A percentile compares a stretch with the other conserved stretches of the same genome.
phyloP scores from a whole-genome alignment of 1,139 yeast genomes.

The Zygosaccharomyces sapae region DNA sequence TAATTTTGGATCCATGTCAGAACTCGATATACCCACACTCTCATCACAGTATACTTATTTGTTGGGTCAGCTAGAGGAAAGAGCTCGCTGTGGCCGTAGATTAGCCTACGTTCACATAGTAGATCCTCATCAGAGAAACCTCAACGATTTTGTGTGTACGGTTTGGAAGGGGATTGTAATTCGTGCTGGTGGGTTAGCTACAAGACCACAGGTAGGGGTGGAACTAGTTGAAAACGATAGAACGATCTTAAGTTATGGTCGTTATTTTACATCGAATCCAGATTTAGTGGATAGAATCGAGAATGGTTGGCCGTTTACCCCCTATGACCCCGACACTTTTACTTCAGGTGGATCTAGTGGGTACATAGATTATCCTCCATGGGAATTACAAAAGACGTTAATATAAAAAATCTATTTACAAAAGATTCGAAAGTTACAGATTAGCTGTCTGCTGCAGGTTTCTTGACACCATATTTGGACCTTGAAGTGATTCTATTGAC shows the following conservation, averaged over 20 bases:
- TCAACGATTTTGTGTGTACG: conserved; percentile 41
- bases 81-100: conserved; percentile 39
- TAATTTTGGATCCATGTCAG: conserved; percentile 40
- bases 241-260: conserved; percentile 45
- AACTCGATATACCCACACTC: conserved; percentile 32
- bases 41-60: conserved; percentile 39
- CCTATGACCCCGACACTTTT: conserved; percentile 40
- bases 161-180: conserved; percentile 49
- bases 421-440: not conserved
- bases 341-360: conserved; percentile 36
- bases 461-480: conserved; percentile 91
- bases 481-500: conserved; percentile 88
- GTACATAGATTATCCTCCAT: conserved; percentile 36
- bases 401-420: conserved; percentile 12
- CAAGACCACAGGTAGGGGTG: conserved; percentile 25
- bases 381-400: conserved; percentile 29
- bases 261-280: conserved; percentile 50
- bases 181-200: conserved; percentile 46
- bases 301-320: conserved; percentile 42
- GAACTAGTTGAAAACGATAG: conserved; percentile 37
- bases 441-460: conserved; percentile 51
- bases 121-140: conserved; percentile 41
- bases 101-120: conserved; percentile 53
- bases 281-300: conserved; percentile 47
- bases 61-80: conserved; percentile 37